Base-by-base conservation (phyloP, 2,329 filamentous ascomycete genomes). In the Sporothrix protearum region DNA sequence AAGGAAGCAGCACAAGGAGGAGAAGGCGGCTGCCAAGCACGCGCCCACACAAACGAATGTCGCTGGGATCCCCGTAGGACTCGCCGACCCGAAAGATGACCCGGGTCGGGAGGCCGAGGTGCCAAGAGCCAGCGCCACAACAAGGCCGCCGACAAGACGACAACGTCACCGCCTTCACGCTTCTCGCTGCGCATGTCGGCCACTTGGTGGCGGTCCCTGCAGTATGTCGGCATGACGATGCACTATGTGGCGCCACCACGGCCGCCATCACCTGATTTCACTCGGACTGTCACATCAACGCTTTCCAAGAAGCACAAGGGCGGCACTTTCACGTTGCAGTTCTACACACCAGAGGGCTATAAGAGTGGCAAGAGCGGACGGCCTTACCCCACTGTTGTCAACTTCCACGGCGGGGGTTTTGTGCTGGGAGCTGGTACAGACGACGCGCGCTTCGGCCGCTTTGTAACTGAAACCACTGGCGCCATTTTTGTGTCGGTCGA, bases 381-480 rank as follows among this genome's bases (percentile, higher is more conserved):
- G 73, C 74, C 49, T n/a, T 82, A 76, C 68, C 84, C 88, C 0
- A 86, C 86, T 22, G 82, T 91, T 36, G 83, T 91, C 75, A 89
- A 90, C 77, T 89, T 89, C 76, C 89, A 92, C 76, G 89, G 89
- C 33, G 89, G 89, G 28, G 89, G 89, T 5, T 91, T 90, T 80
- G 87, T 88, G 7, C 79, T 91, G 42, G 89, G 89, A 14, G 83
- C 84, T 63, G 87, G 85, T 3, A 89, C 86, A 3, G 87, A 91
- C 77, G 89, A 91, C 76, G 85, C 87, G 16, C 83, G 88, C 55
- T 91, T 88, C 82, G 87, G 85, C 6, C 82, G 84, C 3, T 81
- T 83, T 47, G 84, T 89, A 3, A 79, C 86, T 51, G 80, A 85
- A 33, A 80, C 70, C 1, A 51, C 66, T 14, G 83, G 87, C 69